Conservation (phyloP, 192 early-diverging fungal genomes). For the Chytriomyces sp. region DNA sequence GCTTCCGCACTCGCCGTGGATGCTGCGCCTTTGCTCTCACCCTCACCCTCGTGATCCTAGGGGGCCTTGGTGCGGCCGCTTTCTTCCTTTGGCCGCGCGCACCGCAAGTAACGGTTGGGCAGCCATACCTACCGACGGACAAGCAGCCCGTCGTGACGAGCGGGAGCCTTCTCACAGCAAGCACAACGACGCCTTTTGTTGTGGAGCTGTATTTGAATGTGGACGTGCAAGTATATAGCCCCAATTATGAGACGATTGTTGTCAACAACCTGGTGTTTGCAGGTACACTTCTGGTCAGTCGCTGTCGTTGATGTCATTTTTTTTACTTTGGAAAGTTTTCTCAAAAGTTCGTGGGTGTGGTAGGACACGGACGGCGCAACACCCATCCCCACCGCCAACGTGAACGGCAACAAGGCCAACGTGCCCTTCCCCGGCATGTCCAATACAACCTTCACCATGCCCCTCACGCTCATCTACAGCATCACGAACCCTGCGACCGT, state of each 20-base stretch:
- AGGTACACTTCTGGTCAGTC: background rate
- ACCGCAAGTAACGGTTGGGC: background rate
- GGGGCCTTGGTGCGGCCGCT: background rate
- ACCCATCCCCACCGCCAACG: background rate
- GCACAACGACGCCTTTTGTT: background rate
- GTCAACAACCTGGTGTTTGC: background rate
- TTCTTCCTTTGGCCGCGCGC: constrained; percentile 19
- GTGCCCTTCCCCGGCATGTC: background rate
- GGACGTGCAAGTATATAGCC: constrained; percentile 5
- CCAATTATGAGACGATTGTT: background rate
- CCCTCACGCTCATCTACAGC: constrained; percentile 2
- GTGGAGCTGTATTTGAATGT: constrained; percentile 1
- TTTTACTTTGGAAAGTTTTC: background rate
- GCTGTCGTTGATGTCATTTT: background rate
- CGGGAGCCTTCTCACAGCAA: background rate
- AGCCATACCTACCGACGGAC: constrained; percentile 3
- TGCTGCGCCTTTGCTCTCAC: background rate
- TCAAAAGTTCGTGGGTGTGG: background rate
- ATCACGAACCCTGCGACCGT: background rate
- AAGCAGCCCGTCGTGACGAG: background rate
- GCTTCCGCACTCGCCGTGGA: constrained; percentile 10
- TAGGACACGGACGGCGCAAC: background rate
- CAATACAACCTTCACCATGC: constrained; percentile 2
- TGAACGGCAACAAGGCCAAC: background rate
- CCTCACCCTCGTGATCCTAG: background rate